A percentile compares a stretch with the other conserved stretches of the same genome.
phyloP scores from a whole-genome alignment of 148 eudicot genomes.

The Mesembryanthemum crystallinum region DNA sequence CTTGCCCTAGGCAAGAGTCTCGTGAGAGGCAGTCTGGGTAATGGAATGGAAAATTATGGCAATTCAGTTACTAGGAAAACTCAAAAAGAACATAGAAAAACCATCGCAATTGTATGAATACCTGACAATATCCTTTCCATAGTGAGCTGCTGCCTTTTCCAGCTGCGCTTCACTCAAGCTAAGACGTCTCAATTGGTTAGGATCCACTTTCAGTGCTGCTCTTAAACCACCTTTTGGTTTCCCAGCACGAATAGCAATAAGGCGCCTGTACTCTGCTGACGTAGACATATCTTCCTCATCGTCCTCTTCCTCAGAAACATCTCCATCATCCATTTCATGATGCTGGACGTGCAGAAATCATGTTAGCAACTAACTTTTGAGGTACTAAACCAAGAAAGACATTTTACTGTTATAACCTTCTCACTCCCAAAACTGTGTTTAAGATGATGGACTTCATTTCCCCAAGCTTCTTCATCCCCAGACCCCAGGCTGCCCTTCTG shows the following conservation, averaged over 20 bases:
- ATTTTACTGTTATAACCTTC: slow-evolving; percentile 36
- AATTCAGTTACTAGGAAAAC: neutral
- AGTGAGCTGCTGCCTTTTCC: slow-evolving; percentile 47
- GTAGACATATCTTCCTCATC: slow-evolving; percentile 35
- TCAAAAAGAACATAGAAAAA: neutral
- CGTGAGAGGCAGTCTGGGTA: neutral
- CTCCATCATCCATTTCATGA: slow-evolving; percentile 46
- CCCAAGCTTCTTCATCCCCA: slow-evolving; percentile 71
- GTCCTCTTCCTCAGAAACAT: slow-evolving; percentile 43
- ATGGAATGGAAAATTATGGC: neutral
- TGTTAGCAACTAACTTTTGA: slow-evolving; percentile 8
- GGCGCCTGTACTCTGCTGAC: slow-evolving; percentile 55
- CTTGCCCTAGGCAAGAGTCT: neutral
- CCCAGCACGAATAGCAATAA: slow-evolving; percentile 78
- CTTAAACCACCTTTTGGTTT: slow-evolving; percentile 68
- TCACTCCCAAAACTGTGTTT: slow-evolving; percentile 24
- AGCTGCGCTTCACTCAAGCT: slow-evolving; percentile 79
- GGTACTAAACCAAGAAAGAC: slow-evolving; percentile 1
- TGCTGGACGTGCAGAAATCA: slow-evolving; percentile 20
- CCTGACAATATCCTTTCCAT: slow-evolving; percentile 66
- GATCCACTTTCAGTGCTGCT: slow-evolving; percentile 55
- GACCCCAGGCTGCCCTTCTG: slow-evolving; percentile 32
- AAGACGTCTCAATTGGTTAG: slow-evolving; percentile 67
- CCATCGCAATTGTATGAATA: slow-evolving; percentile 15
- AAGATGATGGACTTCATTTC: slow-evolving; percentile 53